Evolutionary conservation across 345 rosid genomes (phyloP), one percentile per base, ranked within the genome.

Genomic region (Aquilaria yunnanensis): DNA sequence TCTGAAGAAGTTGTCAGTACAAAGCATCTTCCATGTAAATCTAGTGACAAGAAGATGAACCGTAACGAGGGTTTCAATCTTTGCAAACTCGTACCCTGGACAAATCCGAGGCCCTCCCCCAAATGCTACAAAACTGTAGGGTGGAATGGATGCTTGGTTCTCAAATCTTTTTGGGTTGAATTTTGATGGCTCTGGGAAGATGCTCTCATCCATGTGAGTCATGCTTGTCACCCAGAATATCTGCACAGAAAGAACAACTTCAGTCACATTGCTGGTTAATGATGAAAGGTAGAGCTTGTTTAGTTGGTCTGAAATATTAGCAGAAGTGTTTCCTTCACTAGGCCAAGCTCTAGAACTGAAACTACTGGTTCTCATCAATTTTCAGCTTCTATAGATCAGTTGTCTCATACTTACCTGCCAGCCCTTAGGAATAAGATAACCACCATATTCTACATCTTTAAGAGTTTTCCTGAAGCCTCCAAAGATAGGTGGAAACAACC

Each of bases 81-180:
- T 77, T 31, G 83, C 85, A 67, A 80, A 76, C 65, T 78, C 84
- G 5, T 67, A 56, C 60, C 86, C 81, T n/a, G 90, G 86, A 72
- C 90, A 79, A 12, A 75, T 79, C 63, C 78, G 75, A 14, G 81
- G 77, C 2, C 82, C 86, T 8, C 70, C 86, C 47, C 88, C 85
- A 12, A 75, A 78, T 16, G 83, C 75, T 23, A 76, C n/a, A 47
- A 62, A 81, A 69, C 78, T 64, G 67, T 78, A 80, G 23, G 87
- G 82, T 14, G 87, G 83, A 47, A 75, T 50, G n/a, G 83, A 67
- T 41, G 72, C 56, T 41, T 69, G 80, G 57, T 74, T 78, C 60
- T 80, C 81, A 3, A 83, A 81, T 70, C 84, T 73, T 10, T 57
- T 47, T 0, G 87, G 87, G 65, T 81, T 68, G 34, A 86, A 76